Conservation (phyloP, 257 asterid genomes). For the Fraxinus cuspidata region DNA sequence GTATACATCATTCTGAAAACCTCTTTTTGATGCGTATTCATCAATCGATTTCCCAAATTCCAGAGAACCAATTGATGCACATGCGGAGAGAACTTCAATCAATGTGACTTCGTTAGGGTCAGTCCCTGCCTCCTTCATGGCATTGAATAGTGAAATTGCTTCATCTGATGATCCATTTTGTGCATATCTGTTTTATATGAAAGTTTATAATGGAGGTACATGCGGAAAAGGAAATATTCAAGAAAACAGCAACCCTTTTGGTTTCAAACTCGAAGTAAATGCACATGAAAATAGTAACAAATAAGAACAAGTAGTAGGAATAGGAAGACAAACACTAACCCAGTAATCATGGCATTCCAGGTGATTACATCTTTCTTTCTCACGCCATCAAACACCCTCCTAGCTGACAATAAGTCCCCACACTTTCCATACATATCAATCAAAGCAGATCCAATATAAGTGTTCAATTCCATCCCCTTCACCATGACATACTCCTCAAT, state of each 20-base stretch:
- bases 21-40: conserved; percentile 57
- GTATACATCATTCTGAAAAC: conserved; percentile 53
- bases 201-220: conserved; percentile 19
- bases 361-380: conserved; percentile 56
- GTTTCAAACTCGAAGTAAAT: background rate
- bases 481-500: conserved; percentile 49
- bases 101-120: conserved; percentile 72
- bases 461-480: conserved; percentile 50
- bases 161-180: conserved; percentile 81
- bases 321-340: conserved; percentile 39
- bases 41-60: conserved; percentile 66
- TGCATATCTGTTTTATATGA: conserved; percentile 56
- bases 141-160: conserved; percentile 57
- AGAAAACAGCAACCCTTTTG: background rate
- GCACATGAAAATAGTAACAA: background rate
- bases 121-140: conserved; percentile 65
- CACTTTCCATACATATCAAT: conserved; percentile 81
- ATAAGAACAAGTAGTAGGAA: background rate
- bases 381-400: conserved; percentile 51
- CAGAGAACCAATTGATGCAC: conserved; percentile 85
- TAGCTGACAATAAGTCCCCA: conserved; percentile 72
- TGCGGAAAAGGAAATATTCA: background rate
- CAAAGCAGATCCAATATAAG: conserved; percentile 78
- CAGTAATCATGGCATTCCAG: conserved; percentile 94
- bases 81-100: conserved; percentile 74